Evolutionary conservation across 2,329 filamentous ascomycete genomes (phyloP).

Genomic region (Microsporum ferrugineum): DNA sequence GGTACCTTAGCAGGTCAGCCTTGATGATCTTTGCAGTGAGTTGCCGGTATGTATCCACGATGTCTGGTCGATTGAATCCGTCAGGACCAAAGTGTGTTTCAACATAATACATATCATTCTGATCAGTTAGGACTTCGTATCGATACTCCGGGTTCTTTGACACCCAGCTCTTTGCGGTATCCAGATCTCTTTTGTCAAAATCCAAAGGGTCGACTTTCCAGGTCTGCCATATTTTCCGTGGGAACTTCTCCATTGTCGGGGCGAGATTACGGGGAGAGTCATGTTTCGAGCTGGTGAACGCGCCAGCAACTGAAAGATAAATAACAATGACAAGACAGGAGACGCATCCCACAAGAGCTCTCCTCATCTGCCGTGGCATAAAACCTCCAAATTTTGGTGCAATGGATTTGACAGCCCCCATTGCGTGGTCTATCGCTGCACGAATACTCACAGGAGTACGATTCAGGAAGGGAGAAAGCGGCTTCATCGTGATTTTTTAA

Average conservation of each 20-base stretch:
- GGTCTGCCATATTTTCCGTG: conserved; percentile 63
- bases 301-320: conserved; percentile 38
- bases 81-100: conserved; percentile 55
- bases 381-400: conserved; percentile 20
- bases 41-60: conserved; percentile 49
- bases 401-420: background rate
- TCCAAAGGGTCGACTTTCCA: conserved; percentile 60
- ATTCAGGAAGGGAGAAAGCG: background rate
- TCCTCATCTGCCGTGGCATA: conserved; percentile 40
- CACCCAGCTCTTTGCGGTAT: conserved; percentile 53
- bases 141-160: conserved; percentile 54
- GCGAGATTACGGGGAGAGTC: conserved; percentile 11
- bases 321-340: conserved; percentile 36
- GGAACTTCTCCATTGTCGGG: conserved; percentile 37
- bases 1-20: conserved; percentile 54
- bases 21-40: conserved; percentile 55
- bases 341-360: conserved; percentile 39
- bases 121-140: conserved; percentile 59
- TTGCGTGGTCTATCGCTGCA: background rate
- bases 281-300: conserved; percentile 20
- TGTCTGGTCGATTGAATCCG: conserved; percentile 56
- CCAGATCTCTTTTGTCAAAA: conserved; percentile 53
- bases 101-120: conserved; percentile 56
- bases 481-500: conserved; percentile 1
- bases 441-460: background rate